These are phyloP conservation scores for Vigna angularis DNA, from an alignment of 306 rosid species.

Conservation along the genomic window DNA sequence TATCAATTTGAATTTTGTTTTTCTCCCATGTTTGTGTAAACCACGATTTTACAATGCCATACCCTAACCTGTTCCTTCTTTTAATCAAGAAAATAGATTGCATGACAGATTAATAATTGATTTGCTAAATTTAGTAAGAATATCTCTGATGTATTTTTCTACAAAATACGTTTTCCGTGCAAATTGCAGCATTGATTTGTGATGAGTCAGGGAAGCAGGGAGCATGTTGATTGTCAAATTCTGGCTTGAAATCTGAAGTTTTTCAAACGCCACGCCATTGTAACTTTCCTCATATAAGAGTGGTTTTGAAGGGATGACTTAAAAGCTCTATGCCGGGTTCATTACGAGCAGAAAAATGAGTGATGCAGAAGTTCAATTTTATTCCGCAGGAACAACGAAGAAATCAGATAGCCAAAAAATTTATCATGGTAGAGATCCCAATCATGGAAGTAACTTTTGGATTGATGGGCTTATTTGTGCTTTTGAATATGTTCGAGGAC, in stretches of 20 bases:
- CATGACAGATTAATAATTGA: background rate
- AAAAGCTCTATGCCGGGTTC: conserved; percentile 28
- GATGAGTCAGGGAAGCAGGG: conserved; percentile 15
- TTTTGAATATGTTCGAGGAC: conserved; percentile 71
- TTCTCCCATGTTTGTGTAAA: background rate
- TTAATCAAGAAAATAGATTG: background rate
- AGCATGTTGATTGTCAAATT: conserved; percentile 30
- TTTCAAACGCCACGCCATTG: background rate
- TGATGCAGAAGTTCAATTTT: conserved; percentile 43
- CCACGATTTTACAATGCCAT: background rate
- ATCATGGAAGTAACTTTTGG: conserved; percentile 73
- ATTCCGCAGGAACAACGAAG: conserved; percentile 44
- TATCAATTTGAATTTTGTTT: background rate
- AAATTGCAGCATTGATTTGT: conserved; percentile 11
- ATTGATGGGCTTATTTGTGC: conserved; percentile 91
- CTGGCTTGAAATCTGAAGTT: background rate
- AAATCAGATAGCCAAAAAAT: conserved; percentile 54
- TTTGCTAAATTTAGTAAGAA: background rate
- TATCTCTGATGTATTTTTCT: background rate
- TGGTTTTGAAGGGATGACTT: conserved; percentile 5
- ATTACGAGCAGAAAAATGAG: conserved; percentile 47
- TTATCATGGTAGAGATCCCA: conserved; percentile 52
- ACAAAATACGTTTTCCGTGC: background rate
- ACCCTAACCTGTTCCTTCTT: background rate
- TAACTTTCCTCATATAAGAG: conserved; percentile 13